Evolutionary conservation across 2,329 filamentous ascomycete genomes (phyloP), one percentile per base, ranked within the genome.

Genomic region (Chaetomiaceae sp.): DNA sequence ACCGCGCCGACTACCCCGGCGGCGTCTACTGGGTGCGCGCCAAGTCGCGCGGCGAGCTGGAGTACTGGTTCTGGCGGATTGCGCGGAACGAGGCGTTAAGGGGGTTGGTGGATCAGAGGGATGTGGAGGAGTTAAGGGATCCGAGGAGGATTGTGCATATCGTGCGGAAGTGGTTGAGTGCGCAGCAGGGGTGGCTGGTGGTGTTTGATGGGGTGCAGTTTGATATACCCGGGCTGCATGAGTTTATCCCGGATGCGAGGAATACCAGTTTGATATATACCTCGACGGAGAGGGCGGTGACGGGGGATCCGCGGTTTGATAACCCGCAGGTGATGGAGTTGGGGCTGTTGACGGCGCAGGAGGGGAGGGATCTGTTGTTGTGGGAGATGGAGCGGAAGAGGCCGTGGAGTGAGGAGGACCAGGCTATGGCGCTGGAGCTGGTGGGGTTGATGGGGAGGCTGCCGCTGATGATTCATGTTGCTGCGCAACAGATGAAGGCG

Each of bases 21-120:
- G 85, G 85, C 1, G 75, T 87, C 39, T 89, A 86, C 65, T 89
- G 85, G 85, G 76, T 88, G 15, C 77, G 83, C 45, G 81, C 83
- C 8, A 84, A 82, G 59, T 81, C 79, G 1, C 65, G 73, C 3
- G 71, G 80, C 48, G 82, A 85, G 46, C 73, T 82, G 31, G 78
- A 78, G 48, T 79, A 81, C 44, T 81, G 81, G 29, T 88, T 80
- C 64, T 85, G 82, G 79, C 79, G 83, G 45, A 85, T 88, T 57
- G 83, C 82, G 1, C 79, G 79, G 63, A 78, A 76, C 14, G 78
- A 77, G 15, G 76, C 75, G 1, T 64, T 82, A 20, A 73, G 72
- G 20, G 75, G 76, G 36, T 68, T 66, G 33, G 68, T 69, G 9
- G 66, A 72, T 19, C 65, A 69, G 9, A 64, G 66, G n/a, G 69